phyloP scores from a whole-genome alignment of 2,329 filamentous ascomycete species.

The Mycosphaerella arachidis region DNA sequence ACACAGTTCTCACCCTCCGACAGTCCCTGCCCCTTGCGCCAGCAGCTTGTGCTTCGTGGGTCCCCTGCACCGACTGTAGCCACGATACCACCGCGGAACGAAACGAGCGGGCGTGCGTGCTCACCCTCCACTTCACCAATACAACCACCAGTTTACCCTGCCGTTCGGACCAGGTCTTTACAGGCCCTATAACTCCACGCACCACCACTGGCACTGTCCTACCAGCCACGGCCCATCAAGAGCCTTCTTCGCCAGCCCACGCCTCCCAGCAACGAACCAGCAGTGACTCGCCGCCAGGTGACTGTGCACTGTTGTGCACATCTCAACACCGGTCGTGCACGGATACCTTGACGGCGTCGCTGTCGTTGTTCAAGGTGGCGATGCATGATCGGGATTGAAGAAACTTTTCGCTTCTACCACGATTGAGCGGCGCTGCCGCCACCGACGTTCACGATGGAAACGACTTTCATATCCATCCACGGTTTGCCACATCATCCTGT shows the following conservation, averaged over 20 bases:
- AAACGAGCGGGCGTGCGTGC: not conserved
- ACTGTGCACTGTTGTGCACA: not conserved
- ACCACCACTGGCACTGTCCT: not conserved
- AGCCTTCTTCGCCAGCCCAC: not conserved
- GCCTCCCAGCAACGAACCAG: not conserved
- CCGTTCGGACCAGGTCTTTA: not conserved
- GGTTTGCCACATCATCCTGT: constrained; percentile 52
- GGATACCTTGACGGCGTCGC: not conserved
- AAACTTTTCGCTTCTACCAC: not conserved
- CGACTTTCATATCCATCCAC: constrained; percentile 85
- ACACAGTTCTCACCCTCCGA: not conserved
- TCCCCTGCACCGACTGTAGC: not conserved
- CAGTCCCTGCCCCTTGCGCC: not conserved
- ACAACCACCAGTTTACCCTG: not conserved
- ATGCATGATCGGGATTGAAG: constrained; percentile 4
- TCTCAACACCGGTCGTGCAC: not conserved
- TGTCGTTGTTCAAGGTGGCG: not conserved
- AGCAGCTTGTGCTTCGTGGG: constrained; percentile 2
- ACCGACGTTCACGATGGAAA: constrained; percentile 27
- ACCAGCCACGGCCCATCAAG: not conserved
- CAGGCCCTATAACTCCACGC: not conserved
- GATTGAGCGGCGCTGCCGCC: not conserved
- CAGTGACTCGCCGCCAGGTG: not conserved
- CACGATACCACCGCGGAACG: not conserved
- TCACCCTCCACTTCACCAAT: not conserved